Evolutionary conservation across 306 rosid species (phyloP), one percentile per base, ranked within the genome.

Genomic region (Cicer chorassanicum): DNA sequence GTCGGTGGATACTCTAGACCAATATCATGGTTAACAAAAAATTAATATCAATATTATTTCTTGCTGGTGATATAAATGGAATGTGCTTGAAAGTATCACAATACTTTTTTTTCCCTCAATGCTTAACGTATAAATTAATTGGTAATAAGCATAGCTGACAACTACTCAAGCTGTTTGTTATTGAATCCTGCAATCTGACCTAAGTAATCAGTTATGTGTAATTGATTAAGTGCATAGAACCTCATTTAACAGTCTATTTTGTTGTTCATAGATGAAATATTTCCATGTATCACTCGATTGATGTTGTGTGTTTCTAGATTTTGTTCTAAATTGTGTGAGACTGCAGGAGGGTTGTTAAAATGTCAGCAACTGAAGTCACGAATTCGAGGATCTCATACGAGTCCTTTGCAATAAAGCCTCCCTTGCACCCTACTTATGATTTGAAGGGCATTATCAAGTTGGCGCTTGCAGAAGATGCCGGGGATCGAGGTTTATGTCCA

Each of bases 371-470:
- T 50, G 65, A 83, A 60, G 42, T 81, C 39, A 70, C 74, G 12
- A 73, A 67, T 50, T 49, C 86, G 6, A 76, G 63, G 56, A 57
- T 78, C 53, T 83, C 92, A 15, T 68, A 73, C 0, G 82, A 87
- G 24, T 86, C 93, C 56, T 76, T 82, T 72, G 78, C 86, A 38
- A 68, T 91, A 73, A 79, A 84, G 85, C 96, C 97, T 81, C 98
- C 97, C 7, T 19, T 80, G 57, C 98, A 89, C 87, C 98, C 98
- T 6, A 89, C 98, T 55, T 93, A 93, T 82, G 97, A 91, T 84
- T 77, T 93, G 84, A 78, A 75, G 68, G 92, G 88, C 39, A 79
- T 86, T 69, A 88, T 93, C 82, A 82, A 91, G 83, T 82, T 84
- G 71, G 93, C 97, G 7, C 92, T 93, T 74, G 85, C 90, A 56